Evolutionary conservation across 1,284 basidiomycete genomes (phyloP).

Genomic region (Cryptococcus sp.): DNA sequence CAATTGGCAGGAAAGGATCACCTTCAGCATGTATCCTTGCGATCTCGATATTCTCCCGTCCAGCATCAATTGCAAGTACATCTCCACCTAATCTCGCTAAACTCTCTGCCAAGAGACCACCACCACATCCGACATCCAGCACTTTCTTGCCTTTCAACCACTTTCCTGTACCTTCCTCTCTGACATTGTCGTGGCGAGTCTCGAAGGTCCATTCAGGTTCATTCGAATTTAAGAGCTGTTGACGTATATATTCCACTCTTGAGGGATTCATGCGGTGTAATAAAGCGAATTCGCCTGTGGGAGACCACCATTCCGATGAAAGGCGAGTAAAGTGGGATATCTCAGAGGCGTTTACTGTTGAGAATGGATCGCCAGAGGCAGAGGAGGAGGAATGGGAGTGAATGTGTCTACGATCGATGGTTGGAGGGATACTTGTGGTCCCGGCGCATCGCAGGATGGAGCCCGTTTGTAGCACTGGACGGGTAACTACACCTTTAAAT

Average conservation of each 20-base stretch:
- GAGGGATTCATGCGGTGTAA: slow-evolving; percentile 95
- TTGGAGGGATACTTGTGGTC: background rate
- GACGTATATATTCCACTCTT: slow-evolving; percentile 75
- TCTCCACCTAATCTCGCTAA: slow-evolving; percentile 81
- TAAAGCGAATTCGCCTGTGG: slow-evolving; percentile 82
- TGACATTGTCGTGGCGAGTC: slow-evolving; percentile 13
- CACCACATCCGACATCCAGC: slow-evolving; percentile 89
- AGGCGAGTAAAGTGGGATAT: slow-evolving; percentile 89
- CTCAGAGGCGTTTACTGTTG: slow-evolving; percentile 69
- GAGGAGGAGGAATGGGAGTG: background rate
- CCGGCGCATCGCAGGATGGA: background rate
- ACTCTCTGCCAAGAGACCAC: slow-evolving; percentile 89
- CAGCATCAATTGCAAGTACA: slow-evolving; percentile 87
- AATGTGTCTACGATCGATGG: background rate
- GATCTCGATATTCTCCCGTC: slow-evolving; percentile 77
- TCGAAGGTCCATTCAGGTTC: slow-evolving; percentile 50
- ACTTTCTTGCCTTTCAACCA: slow-evolving; percentile 64
- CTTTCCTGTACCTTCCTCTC: slow-evolving; percentile 19
- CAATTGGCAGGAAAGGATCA: slow-evolving; percentile 60
- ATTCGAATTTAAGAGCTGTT: slow-evolving; percentile 57
- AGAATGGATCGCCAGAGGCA: slow-evolving; percentile 16
- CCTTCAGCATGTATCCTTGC: slow-evolving; percentile 75
- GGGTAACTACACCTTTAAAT: too few relatives aligned
- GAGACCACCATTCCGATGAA: slow-evolving; percentile 95
- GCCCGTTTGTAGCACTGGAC: background rate